These are phyloP conservation scores for Pulveroboletus sp. DNA, from an alignment of 1,284 basidiomycete species.

Conservation along the genomic window DNA sequence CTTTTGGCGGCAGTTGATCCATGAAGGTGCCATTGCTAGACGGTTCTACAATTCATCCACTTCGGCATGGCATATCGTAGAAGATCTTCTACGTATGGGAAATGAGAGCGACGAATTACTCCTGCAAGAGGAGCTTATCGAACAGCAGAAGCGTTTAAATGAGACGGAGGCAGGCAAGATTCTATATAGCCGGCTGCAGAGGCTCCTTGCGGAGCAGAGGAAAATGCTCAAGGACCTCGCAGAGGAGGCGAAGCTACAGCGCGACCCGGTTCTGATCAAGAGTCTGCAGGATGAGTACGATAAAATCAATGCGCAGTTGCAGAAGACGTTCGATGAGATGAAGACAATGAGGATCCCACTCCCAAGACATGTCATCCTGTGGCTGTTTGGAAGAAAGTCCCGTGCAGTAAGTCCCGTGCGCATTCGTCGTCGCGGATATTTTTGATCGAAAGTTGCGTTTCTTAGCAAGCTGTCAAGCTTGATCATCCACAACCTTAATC, in stretches of 20 bases:
- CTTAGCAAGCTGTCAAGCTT: slow-evolving; percentile 9
- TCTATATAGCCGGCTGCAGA: slow-evolving; percentile 21
- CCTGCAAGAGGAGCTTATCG: slow-evolving; percentile 27
- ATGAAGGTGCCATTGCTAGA: slow-evolving; percentile 33
- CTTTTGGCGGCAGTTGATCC: slow-evolving; percentile 32
- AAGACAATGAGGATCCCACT: slow-evolving; percentile 24
- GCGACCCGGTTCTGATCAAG: slow-evolving; percentile 8
- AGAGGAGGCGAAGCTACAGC: slow-evolving; percentile 12
- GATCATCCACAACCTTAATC: neutral
- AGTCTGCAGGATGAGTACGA: slow-evolving; percentile 16
- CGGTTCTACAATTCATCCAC: slow-evolving; percentile 6
- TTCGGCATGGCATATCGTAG: slow-evolving; percentile 11
- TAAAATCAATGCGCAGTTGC: slow-evolving; percentile 10
- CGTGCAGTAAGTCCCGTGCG: slow-evolving; percentile 9
- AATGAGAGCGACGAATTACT: slow-evolving; percentile 2
- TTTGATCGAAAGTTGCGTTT: neutral
- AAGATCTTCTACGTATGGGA: neutral
- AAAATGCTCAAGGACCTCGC: slow-evolving; percentile 12
- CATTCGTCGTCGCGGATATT: neutral
- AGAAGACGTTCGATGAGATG: slow-evolving; percentile 20
- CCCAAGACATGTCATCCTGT: slow-evolving; percentile 13
- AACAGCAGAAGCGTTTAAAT: slow-evolving; percentile 13
- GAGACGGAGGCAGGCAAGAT: slow-evolving; percentile 26
- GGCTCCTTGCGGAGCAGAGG: slow-evolving; percentile 21
- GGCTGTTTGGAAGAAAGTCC: slow-evolving; percentile 7